A percentile compares a stretch with the other conserved stretches of the same genome.
Conservation (phyloP, 192 early-diverging fungal species). For the Coemansia sp. region DNA sequence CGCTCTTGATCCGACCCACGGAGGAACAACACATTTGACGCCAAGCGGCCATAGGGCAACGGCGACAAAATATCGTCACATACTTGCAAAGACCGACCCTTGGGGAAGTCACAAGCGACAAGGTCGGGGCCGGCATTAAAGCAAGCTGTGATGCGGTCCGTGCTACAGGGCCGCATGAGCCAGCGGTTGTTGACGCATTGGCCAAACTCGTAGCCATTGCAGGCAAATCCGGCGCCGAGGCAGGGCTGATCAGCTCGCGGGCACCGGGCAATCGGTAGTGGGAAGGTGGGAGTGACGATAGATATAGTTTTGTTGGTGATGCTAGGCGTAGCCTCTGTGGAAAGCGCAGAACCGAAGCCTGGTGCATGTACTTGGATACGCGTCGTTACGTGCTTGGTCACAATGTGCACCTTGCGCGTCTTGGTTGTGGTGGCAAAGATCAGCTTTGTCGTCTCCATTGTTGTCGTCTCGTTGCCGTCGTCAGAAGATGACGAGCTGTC, state of each 20-base stretch:
- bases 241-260: conserved; percentile 45
- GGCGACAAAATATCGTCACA: conserved; percentile 47
- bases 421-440: conserved; percentile 29
- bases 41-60: conserved; percentile 43
- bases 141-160: conserved; percentile 40
- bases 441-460: conserved; percentile 41
- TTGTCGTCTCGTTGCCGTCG: conserved; percentile 37
- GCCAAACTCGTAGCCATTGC: conserved; percentile 53
- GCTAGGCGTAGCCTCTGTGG: conserved; percentile 2
- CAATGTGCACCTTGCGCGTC: conserved; percentile 33
- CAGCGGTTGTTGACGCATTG: conserved; percentile 53
- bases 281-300: conserved; percentile 49
- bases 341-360: background rate
- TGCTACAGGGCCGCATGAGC: conserved; percentile 53
- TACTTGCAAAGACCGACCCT: conserved; percentile 48
- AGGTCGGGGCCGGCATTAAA: conserved; percentile 45
- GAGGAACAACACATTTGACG: conserved; percentile 47
- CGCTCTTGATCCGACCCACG: conserved; percentile 48
- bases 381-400: conserved; percentile 30
- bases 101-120: conserved; percentile 48
- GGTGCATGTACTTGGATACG: conserved; percentile 6
- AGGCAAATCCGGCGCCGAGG: conserved; percentile 42
- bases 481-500: background rate
- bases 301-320: conserved; percentile 35
- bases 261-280: conserved; percentile 41